Evolutionary conservation across 2,329 filamentous ascomycete species (phyloP).

Genomic region (Alternaria angustiovoidea): DNA sequence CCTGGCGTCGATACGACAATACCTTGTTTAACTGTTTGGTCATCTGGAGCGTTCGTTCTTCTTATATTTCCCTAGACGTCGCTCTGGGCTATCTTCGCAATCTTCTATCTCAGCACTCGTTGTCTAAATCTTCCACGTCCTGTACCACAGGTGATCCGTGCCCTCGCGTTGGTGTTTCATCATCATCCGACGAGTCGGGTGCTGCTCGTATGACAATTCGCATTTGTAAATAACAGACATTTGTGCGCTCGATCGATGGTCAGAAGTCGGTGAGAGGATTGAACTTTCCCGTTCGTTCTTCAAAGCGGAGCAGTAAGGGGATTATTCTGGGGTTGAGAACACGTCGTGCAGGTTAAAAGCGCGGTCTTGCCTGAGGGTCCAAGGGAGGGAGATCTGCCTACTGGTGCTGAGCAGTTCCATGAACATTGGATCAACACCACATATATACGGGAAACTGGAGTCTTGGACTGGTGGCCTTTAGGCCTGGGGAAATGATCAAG

Average conservation of each 20-base stretch:
- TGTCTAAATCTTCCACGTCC: neutral
- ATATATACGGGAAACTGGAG: neutral
- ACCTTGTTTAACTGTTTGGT: neutral
- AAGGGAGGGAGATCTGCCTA: neutral
- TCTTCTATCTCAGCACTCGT: neutral
- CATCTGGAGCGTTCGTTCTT: neutral
- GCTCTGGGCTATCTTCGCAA: neutral
- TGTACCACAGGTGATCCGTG: conserved; percentile 14
- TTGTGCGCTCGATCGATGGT: neutral
- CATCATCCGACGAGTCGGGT: neutral
- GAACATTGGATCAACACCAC: neutral
- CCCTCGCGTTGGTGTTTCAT: conserved; percentile 20
- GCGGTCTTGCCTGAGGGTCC: neutral
- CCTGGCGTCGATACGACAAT: neutral
- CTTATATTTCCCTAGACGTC: neutral
- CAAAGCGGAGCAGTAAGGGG: neutral
- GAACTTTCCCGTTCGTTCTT: neutral
- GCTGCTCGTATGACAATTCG: neutral
- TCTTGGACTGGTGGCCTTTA: neutral
- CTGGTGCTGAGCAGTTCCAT: neutral
- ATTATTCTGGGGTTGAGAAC: too few species aligned
- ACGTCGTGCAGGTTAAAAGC: neutral
- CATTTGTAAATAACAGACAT: neutral
- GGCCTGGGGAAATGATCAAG: conserved; percentile 7
- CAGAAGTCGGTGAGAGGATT: neutral